These are phyloP conservation scores for Cercophora samala DNA, from an alignment of 495 filamentous ascomycete genomes.

Conservation along the genomic window DNA sequence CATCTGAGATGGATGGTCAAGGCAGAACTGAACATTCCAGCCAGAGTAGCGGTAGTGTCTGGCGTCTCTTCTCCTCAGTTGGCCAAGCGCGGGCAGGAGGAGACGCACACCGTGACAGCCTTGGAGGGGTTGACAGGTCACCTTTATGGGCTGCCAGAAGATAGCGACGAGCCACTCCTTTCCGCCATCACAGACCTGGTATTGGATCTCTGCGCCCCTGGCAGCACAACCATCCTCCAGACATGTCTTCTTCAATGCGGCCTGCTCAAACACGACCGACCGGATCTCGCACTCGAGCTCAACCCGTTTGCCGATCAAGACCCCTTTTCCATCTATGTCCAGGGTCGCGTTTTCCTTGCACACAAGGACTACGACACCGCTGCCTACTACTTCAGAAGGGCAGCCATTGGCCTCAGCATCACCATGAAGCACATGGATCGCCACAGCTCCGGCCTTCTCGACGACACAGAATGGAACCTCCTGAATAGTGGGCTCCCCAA, in stretches of 20 bases:
- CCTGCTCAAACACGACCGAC: constrained; percentile 63
- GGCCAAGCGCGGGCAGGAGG: constrained; percentile 37
- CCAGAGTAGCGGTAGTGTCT: constrained; percentile 37
- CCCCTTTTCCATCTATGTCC: constrained; percentile 79
- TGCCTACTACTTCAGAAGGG: constrained; percentile 73
- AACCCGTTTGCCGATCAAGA: constrained; percentile 60
- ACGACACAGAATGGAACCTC: constrained; percentile 64
- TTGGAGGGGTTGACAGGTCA: constrained; percentile 51
- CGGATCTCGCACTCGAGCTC: constrained; percentile 74
- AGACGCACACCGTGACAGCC: constrained; percentile 44
- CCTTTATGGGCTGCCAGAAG: constrained; percentile 45
- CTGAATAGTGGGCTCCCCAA: constrained; percentile 73
- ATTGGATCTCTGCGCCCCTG: constrained; percentile 51
- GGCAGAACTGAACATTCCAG: constrained; percentile 46
- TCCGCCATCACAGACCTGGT: constrained; percentile 52
- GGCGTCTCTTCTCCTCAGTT: constrained; percentile 26
- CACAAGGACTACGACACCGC: constrained; percentile 70
- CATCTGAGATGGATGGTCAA: constrained; percentile 78
- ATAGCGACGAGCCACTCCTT: constrained; percentile 36
- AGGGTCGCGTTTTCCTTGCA: constrained; percentile 73
- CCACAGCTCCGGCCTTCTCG: constrained; percentile 60
- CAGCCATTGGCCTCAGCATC: constrained; percentile 70
- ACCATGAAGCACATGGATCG: constrained; percentile 33
- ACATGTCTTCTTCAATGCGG: constrained; percentile 62
- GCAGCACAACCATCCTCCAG: constrained; percentile 50